Evolutionary conservation across 257 asterid species (phyloP).

Genomic region (Solanum okadae): DNA sequence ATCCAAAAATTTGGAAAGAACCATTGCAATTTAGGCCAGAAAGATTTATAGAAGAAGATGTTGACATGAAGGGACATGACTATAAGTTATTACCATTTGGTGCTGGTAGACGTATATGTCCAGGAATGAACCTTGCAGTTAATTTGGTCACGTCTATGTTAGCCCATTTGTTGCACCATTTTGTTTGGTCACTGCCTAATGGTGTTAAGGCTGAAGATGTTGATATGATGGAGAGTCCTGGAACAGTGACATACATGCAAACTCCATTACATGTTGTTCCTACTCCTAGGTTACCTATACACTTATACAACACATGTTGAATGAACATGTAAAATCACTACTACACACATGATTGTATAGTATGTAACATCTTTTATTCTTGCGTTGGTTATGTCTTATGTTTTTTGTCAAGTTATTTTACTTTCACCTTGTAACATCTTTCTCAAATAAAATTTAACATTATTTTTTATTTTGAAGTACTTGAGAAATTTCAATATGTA

Average conservation of each 20-base stretch:
- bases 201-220: constrained; percentile 53
- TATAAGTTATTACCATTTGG: constrained; percentile 65
- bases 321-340: background rate
- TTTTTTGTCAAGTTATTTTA: background rate
- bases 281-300: constrained; percentile 48
- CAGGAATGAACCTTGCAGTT: constrained; percentile 67
- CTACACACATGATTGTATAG: background rate
- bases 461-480: background rate
- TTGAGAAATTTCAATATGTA: background rate
- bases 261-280: constrained; percentile 52
- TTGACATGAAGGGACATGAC: constrained; percentile 79
- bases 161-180: constrained; percentile 70
- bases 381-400: background rate
- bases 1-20: constrained; percentile 51
- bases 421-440: background rate
- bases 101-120: constrained; percentile 72
- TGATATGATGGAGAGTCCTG: constrained; percentile 83
- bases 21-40: constrained; percentile 72
- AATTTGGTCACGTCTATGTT: constrained; percentile 51
- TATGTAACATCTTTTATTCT: background rate
- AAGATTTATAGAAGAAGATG: constrained; percentile 55
- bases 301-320: constrained; percentile 41
- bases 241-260: constrained; percentile 64
- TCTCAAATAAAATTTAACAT: background rate
- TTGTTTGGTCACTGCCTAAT: constrained; percentile 39